These are phyloP conservation scores for Aspergillus ostianus DNA, from an alignment of 495 filamentous ascomycete species.

Conservation along the genomic window DNA sequence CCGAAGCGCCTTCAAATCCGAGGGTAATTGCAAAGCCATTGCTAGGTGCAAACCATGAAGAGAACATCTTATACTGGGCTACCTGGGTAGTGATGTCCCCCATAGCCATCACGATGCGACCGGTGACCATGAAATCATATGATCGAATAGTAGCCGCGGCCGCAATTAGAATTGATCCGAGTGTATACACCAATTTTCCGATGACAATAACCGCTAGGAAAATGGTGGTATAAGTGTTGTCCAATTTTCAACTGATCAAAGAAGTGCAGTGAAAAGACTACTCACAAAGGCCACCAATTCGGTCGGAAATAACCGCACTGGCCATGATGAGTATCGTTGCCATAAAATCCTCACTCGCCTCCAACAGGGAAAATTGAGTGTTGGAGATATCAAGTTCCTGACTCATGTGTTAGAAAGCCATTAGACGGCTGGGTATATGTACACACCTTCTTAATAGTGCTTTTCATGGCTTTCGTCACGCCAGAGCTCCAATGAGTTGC, in stretches of 20 bases:
- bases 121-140: neutral
- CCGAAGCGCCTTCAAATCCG: neutral
- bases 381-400: conserved; percentile 41
- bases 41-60: neutral
- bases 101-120: neutral
- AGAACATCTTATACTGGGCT: neutral
- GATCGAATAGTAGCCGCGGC: neutral
- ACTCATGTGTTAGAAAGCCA: neutral
- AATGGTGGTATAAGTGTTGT: neutral
- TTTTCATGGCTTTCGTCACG: conserved; percentile 45
- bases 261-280: neutral
- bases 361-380: conserved; percentile 39
- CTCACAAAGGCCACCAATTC: conserved; percentile 40
- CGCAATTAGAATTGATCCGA: conserved; percentile 3
- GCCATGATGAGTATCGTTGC: conserved; percentile 36
- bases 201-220: neutral
- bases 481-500: conserved; percentile 43
- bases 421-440: neutral
- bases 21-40: neutral
- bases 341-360: conserved; percentile 48
- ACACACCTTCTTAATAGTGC: conserved; percentile 40
- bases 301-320: conserved; percentile 41
- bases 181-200: neutral
- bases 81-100: neutral
- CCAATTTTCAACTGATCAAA: neutral